Evolutionary conservation across 345 rosid species (phyloP).

Genomic region (Pelargonium nanum): DNA sequence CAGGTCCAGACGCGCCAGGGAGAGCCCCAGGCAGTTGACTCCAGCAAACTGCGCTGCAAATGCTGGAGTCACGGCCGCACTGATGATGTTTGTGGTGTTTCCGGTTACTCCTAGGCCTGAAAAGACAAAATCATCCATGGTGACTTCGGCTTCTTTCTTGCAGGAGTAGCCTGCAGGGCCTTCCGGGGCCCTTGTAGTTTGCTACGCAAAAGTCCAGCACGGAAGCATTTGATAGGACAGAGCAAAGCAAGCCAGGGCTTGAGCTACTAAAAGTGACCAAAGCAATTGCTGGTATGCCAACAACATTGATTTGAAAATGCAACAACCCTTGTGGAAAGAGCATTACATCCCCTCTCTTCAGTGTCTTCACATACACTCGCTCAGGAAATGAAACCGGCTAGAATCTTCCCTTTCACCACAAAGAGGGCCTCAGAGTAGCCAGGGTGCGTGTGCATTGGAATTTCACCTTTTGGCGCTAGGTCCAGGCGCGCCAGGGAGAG

Average conservation of each 20-base stretch:
- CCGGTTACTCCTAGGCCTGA: conserved; percentile 47
- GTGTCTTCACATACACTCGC: conserved; percentile 50
- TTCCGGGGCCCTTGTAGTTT: background rate
- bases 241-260: background rate
- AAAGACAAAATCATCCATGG: conserved; percentile 49
- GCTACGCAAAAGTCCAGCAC: background rate
- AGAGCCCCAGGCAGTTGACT: conserved; percentile 63
- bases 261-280: conserved; percentile 59
- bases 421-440: conserved; percentile 51
- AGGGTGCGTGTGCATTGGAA: conserved; percentile 84
- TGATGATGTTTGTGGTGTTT: conserved; percentile 57
- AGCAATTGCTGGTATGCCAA: conserved; percentile 30
- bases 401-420: conserved; percentile 45
- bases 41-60: conserved; percentile 49
- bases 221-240: background rate
- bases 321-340: conserved; percentile 63
- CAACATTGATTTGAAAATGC: conserved; percentile 68
- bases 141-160: conserved; percentile 40
- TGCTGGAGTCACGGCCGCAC: conserved; percentile 72
- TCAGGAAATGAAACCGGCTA: conserved; percentile 68
- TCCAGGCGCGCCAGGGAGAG: conserved; percentile 68
- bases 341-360: conserved; percentile 55
- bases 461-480: conserved; percentile 54
- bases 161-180: conserved; percentile 21
- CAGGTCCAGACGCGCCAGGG: conserved; percentile 67